Evolutionary conservation across 75 land plant species (phyloP).

Genomic region (Sequoiadendron giganteum): DNA sequence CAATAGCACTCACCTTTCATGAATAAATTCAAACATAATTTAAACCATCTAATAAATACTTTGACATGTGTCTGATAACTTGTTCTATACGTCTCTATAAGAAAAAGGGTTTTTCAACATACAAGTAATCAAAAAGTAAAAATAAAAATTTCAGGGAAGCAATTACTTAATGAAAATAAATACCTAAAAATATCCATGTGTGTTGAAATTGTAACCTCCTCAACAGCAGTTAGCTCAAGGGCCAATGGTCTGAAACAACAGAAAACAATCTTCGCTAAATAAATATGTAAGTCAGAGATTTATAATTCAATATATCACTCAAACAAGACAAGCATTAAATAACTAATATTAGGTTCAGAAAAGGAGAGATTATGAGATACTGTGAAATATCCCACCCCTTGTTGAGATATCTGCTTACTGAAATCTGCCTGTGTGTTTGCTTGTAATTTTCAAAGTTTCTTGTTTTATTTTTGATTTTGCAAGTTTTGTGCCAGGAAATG

Average conservation of each 20-base stretch:
- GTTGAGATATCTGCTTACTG: too few species aligned
- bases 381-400: too few species aligned
- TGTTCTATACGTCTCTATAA: neutral
- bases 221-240: constrained; percentile 81
- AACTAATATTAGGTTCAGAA: neutral
- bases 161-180: neutral
- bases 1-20: neutral
- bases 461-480: too few species aligned
- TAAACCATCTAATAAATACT: neutral
- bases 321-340: neutral
- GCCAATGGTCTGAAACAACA: constrained; percentile 53
- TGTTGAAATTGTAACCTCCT: constrained; percentile 76
- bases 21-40: neutral
- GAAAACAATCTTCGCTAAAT: neutral
- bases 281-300: neutral
- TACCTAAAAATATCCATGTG: constrained; percentile 83
- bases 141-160: neutral
- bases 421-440: too few species aligned
- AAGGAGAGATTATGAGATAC: neutral
- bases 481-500: too few species aligned
- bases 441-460: too few species aligned
- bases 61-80: neutral
- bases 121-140: neutral
- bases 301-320: neutral
- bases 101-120: neutral